Conservation (phyloP, 2,329 filamentous ascomycete genomes). For the Colletotrichum lupini region DNA sequence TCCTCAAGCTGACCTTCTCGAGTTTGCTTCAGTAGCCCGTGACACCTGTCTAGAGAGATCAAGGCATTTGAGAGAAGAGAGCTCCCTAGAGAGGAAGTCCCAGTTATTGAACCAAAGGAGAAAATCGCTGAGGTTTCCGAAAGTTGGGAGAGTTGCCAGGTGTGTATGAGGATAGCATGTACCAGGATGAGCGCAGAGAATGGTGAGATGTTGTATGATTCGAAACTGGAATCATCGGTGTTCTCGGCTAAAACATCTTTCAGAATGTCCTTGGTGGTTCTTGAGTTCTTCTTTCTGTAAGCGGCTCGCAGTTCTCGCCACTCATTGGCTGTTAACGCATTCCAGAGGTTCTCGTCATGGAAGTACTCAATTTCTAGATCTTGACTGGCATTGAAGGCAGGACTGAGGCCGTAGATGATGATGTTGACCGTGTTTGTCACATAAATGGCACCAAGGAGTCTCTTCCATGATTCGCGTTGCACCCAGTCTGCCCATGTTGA, state of each 20-base stretch:
- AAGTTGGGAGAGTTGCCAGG: not conserved
- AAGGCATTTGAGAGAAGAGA: not conserved
- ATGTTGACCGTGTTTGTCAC: not conserved
- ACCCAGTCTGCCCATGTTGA: not conserved
- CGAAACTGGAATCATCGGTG: not conserved
- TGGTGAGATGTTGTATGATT: not conserved
- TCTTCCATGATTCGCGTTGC: constrained; percentile 4
- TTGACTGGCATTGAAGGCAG: not conserved
- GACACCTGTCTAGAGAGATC: not conserved
- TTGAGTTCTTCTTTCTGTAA: not conserved
- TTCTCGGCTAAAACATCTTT: not conserved
- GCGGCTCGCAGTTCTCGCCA: not conserved
- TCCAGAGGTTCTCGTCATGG: not conserved
- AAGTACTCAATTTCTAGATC: not conserved
- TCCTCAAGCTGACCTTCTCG: not conserved
- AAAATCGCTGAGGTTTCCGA: not conserved
- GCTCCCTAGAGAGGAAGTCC: not conserved
- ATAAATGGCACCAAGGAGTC: not conserved
- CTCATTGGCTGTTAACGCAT: constrained; percentile 1
- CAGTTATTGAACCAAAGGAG: not conserved
- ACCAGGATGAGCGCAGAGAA: not conserved
- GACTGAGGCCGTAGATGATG: constrained; percentile 3
- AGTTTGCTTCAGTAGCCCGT: not conserved
- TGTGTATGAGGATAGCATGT: not conserved
- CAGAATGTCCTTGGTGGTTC: not conserved